phyloP scores from a whole-genome alignment of 225 moss, liverwort and hornwort species.

The Climacium dendroides region DNA sequence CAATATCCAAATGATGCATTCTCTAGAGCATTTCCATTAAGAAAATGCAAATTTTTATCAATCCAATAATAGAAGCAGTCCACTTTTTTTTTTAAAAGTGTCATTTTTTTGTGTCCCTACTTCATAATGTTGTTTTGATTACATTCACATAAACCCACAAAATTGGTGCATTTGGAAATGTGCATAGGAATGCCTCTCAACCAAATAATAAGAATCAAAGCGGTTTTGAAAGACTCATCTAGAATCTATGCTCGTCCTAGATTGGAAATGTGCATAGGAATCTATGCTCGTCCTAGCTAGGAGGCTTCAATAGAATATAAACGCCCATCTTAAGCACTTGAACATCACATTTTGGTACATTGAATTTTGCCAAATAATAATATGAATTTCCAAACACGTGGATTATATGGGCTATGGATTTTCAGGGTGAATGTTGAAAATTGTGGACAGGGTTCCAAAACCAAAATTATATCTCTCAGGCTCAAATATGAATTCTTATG shows the following conservation, averaged over 20 bases:
- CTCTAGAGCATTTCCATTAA: not conserved
- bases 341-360: not conserved
- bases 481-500: too few relatives aligned
- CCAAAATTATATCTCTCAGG: too few relatives aligned
- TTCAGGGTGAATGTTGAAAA: not conserved
- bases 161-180: not conserved
- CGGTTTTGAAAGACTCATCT: not conserved
- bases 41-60: not conserved
- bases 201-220: not conserved
- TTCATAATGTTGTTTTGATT: not conserved
- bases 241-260: not conserved
- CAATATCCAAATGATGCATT: not conserved
- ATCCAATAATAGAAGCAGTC: not conserved
- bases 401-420: not conserved
- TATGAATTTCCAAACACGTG: not conserved
- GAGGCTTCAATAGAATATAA: not conserved
- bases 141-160: not conserved
- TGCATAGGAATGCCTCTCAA: not conserved
- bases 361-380: not conserved
- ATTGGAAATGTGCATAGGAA: too few relatives aligned
- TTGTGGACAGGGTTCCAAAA: too few relatives aligned
- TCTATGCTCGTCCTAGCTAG: too few relatives aligned
- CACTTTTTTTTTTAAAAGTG: too few relatives aligned
- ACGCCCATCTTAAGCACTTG: not conserved
- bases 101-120: rapidly evolving